phyloP scores from a whole-genome alignment of 2,329 filamentous ascomycete species.

The Paraphoma chrysanthemicola region DNA sequence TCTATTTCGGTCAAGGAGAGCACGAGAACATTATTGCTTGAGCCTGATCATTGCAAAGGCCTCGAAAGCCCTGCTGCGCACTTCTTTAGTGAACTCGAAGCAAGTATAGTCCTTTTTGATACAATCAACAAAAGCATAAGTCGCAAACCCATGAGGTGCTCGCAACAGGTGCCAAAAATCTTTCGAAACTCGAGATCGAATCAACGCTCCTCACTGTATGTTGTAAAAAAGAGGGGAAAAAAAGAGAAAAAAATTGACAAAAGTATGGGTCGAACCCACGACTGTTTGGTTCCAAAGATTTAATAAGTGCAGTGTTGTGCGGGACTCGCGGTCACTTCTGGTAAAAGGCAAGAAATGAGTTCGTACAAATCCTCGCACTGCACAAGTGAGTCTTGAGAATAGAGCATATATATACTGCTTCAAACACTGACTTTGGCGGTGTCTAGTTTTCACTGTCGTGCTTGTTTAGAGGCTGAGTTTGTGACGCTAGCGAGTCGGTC shows the following conservation, averaged over 20 bases:
- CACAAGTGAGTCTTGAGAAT: constrained; percentile 41
- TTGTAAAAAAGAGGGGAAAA: constrained; percentile 4
- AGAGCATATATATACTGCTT: constrained; percentile 23
- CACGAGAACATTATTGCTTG: too few relatives aligned
- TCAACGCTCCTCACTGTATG: too few relatives aligned
- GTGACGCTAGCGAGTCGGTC: background rate
- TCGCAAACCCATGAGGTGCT: too few relatives aligned
- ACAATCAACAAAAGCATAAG: too few relatives aligned
- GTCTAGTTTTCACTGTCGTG: too few relatives aligned
- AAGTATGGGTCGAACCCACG: constrained; percentile 55
- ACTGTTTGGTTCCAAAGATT: constrained; percentile 62
- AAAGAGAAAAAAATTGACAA: constrained; percentile 28
- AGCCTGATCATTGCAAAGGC: too few relatives aligned
- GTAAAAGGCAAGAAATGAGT: constrained; percentile 83
- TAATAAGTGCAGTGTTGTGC: constrained; percentile 63
- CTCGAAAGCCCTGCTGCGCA: too few relatives aligned
- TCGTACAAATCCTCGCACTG: constrained; percentile 75
- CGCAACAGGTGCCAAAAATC: too few relatives aligned
- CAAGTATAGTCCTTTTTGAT: too few relatives aligned
- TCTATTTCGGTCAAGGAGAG: too few relatives aligned
- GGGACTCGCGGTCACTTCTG: constrained; percentile 76
- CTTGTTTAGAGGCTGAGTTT: background rate
- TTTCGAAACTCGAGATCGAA: too few relatives aligned
- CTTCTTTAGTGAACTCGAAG: too few relatives aligned
- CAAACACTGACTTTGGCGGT: background rate